A percentile compares a stretch with the other conserved stretches of the same genome.
Conservation (phyloP, 306 rosid genomes). For the Corylus avellana region DNA sequence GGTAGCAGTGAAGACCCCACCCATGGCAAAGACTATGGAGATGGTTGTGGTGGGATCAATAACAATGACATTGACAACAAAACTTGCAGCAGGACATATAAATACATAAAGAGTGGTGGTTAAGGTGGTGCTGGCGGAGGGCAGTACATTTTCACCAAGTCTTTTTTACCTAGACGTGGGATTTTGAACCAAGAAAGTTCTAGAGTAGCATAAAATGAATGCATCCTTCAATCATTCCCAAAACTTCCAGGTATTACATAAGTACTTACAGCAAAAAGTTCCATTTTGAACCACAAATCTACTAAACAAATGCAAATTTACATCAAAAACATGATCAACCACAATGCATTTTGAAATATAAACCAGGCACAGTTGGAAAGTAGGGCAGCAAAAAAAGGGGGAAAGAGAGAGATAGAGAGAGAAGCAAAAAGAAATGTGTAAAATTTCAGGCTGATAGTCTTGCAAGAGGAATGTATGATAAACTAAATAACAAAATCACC, state of each 20-base stretch:
- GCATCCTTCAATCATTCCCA: neutral
- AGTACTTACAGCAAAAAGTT: neutral
- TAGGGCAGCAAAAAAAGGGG: neutral
- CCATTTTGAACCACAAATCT: neutral
- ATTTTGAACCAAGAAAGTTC: neutral
- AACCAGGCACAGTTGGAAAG: neutral
- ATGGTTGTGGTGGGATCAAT: neutral
- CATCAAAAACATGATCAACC: neutral
- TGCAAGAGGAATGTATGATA: neutral
- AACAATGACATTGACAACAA: neutral
- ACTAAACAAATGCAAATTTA: neutral
- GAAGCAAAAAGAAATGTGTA: neutral
- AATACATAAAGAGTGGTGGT: neutral
- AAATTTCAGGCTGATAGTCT: neutral
- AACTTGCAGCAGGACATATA: neutral
- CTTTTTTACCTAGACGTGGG: neutral
- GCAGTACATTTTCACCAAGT: neutral
- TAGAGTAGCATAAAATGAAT: neutral
- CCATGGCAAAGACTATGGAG: neutral
- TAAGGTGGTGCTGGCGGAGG: neutral
- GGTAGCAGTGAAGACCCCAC: neutral
- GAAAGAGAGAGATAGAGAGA: no score
- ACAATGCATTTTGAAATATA: neutral
- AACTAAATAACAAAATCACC: conserved; percentile 12
- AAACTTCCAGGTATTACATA: neutral